phyloP scores from a whole-genome alignment of 805 yeast genomes.

The Phaffomyces antillensis region DNA sequence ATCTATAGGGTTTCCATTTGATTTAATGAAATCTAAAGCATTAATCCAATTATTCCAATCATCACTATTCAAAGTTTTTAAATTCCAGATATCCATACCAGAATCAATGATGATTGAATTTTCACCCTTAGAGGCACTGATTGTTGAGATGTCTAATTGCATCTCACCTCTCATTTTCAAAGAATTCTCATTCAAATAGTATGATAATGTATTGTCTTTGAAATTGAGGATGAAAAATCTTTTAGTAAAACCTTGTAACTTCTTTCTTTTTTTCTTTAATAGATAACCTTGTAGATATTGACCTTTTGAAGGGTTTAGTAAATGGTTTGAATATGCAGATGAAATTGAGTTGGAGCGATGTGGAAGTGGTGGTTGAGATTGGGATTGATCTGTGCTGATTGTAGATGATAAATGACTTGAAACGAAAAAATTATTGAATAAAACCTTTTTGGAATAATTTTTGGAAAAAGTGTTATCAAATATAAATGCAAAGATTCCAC shows the following conservation, averaged over 20 bases:
- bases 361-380: no score
- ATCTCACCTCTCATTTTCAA: slow-evolving; percentile 82
- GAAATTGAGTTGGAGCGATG: slow-evolving; percentile 6
- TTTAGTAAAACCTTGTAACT: slow-evolving; percentile 78
- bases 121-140: slow-evolving; percentile 65
- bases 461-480: slow-evolving; percentile 90
- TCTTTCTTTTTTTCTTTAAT: slow-evolving; percentile 74
- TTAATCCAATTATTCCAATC: slow-evolving; percentile 81
- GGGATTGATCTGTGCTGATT: neutral
- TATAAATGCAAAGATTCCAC: slow-evolving; percentile 79
- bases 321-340: slow-evolving; percentile 8
- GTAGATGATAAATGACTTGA: neutral
- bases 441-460: slow-evolving; percentile 72
- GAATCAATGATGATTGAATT: slow-evolving; percentile 79
- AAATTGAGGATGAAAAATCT: slow-evolving; percentile 80
- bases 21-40: slow-evolving; percentile 50
- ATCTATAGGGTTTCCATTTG: slow-evolving; percentile 2
- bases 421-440: slow-evolving; percentile 42
- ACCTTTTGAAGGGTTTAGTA: slow-evolving; percentile 47
- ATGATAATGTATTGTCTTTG: slow-evolving; percentile 76
- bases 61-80: slow-evolving; percentile 56
- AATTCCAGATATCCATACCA: slow-evolving; percentile 90
- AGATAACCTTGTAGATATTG: slow-evolving; percentile 73
- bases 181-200: slow-evolving; percentile 64
- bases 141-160: slow-evolving; percentile 77